Evolutionary conservation across 805 yeast species (phyloP).

Genomic region (Helenozyma baotianmanensis): DNA sequence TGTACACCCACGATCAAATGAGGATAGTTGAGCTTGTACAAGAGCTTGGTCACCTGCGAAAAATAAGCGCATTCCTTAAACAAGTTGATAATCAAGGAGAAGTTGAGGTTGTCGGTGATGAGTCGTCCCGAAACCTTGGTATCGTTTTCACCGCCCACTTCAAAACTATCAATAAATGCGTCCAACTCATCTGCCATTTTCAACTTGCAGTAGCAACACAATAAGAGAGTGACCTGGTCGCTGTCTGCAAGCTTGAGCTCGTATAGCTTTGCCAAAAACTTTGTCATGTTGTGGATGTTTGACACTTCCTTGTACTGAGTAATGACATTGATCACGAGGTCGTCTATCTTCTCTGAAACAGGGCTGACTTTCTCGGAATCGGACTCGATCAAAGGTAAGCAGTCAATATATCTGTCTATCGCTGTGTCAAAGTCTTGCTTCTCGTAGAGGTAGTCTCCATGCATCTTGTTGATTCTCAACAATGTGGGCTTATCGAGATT

Average conservation of each 20-base stretch:
- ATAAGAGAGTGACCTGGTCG: slow-evolving; percentile 76
- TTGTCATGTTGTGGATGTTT: slow-evolving; percentile 58
- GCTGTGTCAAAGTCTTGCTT: slow-evolving; percentile 67
- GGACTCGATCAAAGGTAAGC: slow-evolving; percentile 22
- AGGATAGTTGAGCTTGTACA: slow-evolving; percentile 69
- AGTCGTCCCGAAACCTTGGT: slow-evolving; percentile 4
- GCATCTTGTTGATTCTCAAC: slow-evolving; percentile 34
- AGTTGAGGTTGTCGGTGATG: slow-evolving; percentile 34
- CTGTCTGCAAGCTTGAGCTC: slow-evolving; percentile 53
- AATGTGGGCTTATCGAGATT: slow-evolving; percentile 26
- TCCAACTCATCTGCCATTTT: slow-evolving; percentile 56
- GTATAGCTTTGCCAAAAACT: slow-evolving; percentile 59
- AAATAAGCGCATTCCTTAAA: slow-evolving; percentile 70
- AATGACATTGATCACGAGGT: slow-evolving; percentile 62
- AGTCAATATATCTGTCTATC: slow-evolving; percentile 63
- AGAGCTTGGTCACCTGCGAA: slow-evolving; percentile 62
- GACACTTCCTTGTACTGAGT: slow-evolving; percentile 75
- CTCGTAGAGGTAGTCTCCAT: slow-evolving; percentile 69
- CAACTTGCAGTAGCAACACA: slow-evolving; percentile 77
- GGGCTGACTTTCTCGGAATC: slow-evolving; percentile 10
- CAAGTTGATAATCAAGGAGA: slow-evolving; percentile 60
- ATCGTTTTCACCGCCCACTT: slow-evolving; percentile 16
- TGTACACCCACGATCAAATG: slow-evolving; percentile 72
- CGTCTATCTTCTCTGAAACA: slow-evolving; percentile 15
- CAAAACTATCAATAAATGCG: slow-evolving; percentile 46